Base-by-base conservation (phyloP, 768 basidiomycete species). In the Cantharellus anzutake region DNA sequence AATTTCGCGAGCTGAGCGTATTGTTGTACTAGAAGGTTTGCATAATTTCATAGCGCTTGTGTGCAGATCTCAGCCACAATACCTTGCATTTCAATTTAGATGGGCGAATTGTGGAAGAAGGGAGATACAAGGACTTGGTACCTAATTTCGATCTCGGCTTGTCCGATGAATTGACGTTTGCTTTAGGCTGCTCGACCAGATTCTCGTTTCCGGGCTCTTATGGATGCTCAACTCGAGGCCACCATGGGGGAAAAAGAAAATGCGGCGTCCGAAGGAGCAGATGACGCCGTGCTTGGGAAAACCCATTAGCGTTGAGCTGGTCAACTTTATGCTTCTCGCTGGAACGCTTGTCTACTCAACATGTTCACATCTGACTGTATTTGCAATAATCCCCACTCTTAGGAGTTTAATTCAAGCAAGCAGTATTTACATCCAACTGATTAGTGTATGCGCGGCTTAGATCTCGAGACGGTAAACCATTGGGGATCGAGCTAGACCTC, bases 11-110 rank as follows among this genome's bases (percentile, higher is more conserved):
- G 89, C 91, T 1, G 89, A 92, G 67, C 76, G 86, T 44, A 87
- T 96, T 51, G 86, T 89, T 3, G 90, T 96, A 20, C 75, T 96
- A 20, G 90, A 96, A 73, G 83, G 83, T 83, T 53, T n/a, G 71
- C 64, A 5, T 37, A 58, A 11, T 41, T 37, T 5, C 37, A 57
- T 11, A 40, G 39, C 11, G 52, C 52, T 14, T 14, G 52, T 20
- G n/a, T 59, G 5, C 56, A 59, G 14, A 48, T 56, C 37, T 56
- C 53, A 56, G 58, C 42, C 44, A 11, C 4, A 59, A 4, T n/a
- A 59, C 61, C 40, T 16, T 39, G 29, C 39, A 14, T 58, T 39
- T 56, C 51, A 14, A 42, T 38, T 4, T 60, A 84, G 83, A 82
- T 62, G 91, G 90, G 2, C 76, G 74, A 57, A 84, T 94, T 60